A percentile compares a stretch with the other conserved stretches of the same genome.
Evolutionary conservation across 1,284 basidiomycete genomes (phyloP).

Genomic region (Austroboletus niveus): DNA sequence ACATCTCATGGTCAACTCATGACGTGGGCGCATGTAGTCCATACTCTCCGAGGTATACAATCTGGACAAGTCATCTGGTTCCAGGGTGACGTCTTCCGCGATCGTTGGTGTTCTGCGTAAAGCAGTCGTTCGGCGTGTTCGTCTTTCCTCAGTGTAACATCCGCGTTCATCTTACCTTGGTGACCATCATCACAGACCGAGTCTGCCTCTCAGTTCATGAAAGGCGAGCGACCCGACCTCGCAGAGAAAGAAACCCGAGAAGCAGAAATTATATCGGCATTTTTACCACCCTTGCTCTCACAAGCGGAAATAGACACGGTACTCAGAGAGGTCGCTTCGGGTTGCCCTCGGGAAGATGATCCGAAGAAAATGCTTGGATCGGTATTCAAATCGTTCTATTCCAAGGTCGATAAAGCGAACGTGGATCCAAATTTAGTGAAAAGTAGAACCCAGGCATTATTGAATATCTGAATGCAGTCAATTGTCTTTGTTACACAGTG

Average conservation of each 20-base stretch:
- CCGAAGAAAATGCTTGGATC: constrained; percentile 43
- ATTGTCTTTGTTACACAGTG: constrained; percentile 1
- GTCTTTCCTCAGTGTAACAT: constrained; percentile 23
- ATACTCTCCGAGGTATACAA: constrained; percentile 67
- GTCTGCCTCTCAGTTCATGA: constrained; percentile 52
- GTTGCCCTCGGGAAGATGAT: constrained; percentile 28
- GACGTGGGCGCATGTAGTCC: constrained; percentile 41
- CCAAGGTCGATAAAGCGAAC: constrained; percentile 52
- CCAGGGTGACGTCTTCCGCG: constrained; percentile 42
- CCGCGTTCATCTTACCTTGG: not conserved
- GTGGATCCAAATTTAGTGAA: constrained; percentile 61
- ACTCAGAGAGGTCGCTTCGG: constrained; percentile 42
- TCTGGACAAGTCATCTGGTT: constrained; percentile 55
- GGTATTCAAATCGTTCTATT: constrained; percentile 63
- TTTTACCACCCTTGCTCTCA: constrained; percentile 59
- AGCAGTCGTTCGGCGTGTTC: constrained; percentile 56
- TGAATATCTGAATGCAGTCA: constrained; percentile 21
- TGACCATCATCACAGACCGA: constrained; percentile 45
- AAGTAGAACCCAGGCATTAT: constrained; percentile 43
- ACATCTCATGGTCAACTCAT: not conserved
- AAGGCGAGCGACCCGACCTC: constrained; percentile 61
- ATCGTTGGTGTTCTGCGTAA: constrained; percentile 56
- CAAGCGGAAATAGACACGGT: constrained; percentile 52
- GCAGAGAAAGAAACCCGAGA: constrained; percentile 62
- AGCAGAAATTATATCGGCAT: constrained; percentile 49